phyloP scores from a whole-genome alignment of 208 protist species.

The Endotrypanum monterogeii region DNA sequence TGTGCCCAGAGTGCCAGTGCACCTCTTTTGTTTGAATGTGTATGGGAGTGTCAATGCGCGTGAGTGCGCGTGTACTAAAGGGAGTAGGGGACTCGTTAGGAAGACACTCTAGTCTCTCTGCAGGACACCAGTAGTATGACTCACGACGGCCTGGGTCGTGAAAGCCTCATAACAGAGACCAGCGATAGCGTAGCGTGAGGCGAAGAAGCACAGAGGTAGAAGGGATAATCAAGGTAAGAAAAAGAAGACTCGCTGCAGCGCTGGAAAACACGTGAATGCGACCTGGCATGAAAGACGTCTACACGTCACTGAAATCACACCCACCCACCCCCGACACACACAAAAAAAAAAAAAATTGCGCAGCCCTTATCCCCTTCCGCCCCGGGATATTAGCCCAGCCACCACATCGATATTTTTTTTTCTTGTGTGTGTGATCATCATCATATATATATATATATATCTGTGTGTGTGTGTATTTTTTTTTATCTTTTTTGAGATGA shows the following conservation, averaged over 20 bases:
- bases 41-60: not conserved
- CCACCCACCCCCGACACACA: not conserved
- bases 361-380: no score
- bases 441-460: not conserved
- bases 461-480: slow-evolving; percentile 3
- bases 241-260: no score
- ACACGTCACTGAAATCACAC: not conserved
- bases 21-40: not conserved
- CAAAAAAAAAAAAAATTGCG: no score
- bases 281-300: not conserved
- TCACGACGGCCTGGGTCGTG: no score
- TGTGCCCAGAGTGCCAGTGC: not conserved
- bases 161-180: not conserved
- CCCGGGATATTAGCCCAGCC: no score
- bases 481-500: slow-evolving; percentile 3
- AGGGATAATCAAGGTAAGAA: no score
- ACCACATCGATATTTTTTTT: not conserved
- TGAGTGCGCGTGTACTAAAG: not conserved
- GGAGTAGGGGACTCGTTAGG: no score
- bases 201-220: not conserved
- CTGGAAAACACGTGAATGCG: no score
- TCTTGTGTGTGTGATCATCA: not conserved
- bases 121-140: no score
- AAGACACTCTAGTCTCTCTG: no score
- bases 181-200: not conserved